Base-by-base conservation (phyloP, 495 filamentous ascomycete genomes). In the Parachaetomium inaequale region DNA sequence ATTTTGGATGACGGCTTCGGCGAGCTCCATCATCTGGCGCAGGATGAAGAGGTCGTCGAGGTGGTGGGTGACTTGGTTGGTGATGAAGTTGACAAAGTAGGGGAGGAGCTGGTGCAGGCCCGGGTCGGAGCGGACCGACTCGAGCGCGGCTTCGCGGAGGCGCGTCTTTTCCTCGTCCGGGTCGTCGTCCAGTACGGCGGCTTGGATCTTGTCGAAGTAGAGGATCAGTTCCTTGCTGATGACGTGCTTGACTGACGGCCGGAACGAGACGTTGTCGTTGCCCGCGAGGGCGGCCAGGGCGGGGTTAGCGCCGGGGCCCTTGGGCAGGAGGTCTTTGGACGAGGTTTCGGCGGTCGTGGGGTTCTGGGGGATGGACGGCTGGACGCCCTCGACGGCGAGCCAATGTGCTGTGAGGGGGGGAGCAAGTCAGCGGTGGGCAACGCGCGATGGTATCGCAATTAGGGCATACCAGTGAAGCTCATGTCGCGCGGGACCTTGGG, bases 401-500 rank as follows among this genome's bases (percentile, higher is more conserved):
- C 92, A 98, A 73, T 98, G 94, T 46, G 88, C 94, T 95, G 68
- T 10, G 42, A 42, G 42, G 47, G 10, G 36, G 42, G 47, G 10
- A 38, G 29, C 26, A 38, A 17, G 47, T 65, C 29, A 65, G 54
- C 72, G 36, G 14, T 21, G 25, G 60, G 3, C 26, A 36, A 43
- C 10, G 12, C 4, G 10, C 23, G 34, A 2, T 19, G 28, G 4
- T 8, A 3, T 4, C 14, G 15, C 12, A 15, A 58, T 14, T 34
- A 4, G 4, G 36, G 14, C 36, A 40, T 29, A 95, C 92, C 87
- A 10, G 94, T 98, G 69, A 96, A 92, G 28, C 86, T 87, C 40
- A 93, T 87, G 70, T 98, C 94, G n/a, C 92, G 78, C 7, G 94
- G 95, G 14, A 98, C 92, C 68, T 93, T 97, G 7, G 94, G 94